phyloP scores from a whole-genome alignment of 495 filamentous ascomycete species.

The Hyaloscypha bicolor region DNA sequence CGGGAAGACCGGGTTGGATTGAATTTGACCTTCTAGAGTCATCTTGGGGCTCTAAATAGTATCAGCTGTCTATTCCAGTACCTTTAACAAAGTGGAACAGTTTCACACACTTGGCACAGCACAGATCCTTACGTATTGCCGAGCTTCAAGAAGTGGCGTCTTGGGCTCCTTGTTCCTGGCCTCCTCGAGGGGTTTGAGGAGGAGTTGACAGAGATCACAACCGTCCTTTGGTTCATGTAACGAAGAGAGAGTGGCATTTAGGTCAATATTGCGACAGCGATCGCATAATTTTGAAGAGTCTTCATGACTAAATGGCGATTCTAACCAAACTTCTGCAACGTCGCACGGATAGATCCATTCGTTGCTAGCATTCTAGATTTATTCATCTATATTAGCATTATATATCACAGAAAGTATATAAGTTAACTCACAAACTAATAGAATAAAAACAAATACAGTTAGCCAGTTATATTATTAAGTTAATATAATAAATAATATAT shows the following conservation, averaged over 20 bases:
- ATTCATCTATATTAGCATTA: constrained; percentile 9
- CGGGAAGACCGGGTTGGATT: too few species aligned
- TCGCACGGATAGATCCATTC: constrained; percentile 7
- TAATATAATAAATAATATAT: background rate
- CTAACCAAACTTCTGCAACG: background rate
- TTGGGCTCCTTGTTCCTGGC: constrained; percentile 2
- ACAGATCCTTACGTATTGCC: constrained; percentile 8
- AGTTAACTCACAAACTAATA: constrained; percentile 9
- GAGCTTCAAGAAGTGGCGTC: constrained; percentile 2
- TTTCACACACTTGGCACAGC: constrained; percentile 11
- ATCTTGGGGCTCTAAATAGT: too few species aligned
- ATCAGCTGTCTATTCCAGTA: constrained; percentile 14
- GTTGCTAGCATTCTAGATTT: constrained; percentile 3
- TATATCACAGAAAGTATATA: constrained; percentile 9
- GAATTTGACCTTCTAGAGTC: too few species aligned
- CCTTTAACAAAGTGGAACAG: constrained; percentile 9
- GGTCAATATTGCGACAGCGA: constrained; percentile 7
- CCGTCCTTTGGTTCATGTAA: constrained; percentile 2
- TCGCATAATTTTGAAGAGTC: constrained; percentile 15
- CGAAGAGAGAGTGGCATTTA: constrained; percentile 1
- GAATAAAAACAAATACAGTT: background rate
- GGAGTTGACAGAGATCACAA: constrained; percentile 13
- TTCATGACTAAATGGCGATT: too few species aligned
- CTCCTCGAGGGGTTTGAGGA: constrained; percentile 4
- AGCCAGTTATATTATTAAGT: background rate